Conservation (phyloP, 306 rosid species). For the Comarum palustre region DNA sequence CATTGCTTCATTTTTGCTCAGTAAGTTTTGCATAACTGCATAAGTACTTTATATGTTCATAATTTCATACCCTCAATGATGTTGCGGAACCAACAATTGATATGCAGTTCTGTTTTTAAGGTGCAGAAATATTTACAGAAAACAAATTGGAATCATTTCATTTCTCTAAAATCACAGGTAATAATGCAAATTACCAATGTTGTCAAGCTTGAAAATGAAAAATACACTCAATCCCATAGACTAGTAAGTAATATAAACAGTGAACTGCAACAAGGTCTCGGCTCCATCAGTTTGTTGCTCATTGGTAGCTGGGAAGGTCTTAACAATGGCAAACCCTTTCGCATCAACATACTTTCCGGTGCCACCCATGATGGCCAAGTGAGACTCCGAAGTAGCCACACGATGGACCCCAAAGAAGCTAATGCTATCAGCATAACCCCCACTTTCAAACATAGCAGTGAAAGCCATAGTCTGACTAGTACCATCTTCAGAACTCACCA, state of each 20-base stretch:
- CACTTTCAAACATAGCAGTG: conserved; percentile 64
- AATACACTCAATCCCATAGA: background rate
- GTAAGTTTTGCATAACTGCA: too few species aligned
- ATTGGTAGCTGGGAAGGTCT: conserved; percentile 43
- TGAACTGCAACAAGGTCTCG: conserved; percentile 56
- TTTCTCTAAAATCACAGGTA: background rate
- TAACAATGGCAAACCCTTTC: conserved; percentile 49
- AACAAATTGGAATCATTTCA: background rate
- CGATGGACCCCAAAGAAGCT: conserved; percentile 75
- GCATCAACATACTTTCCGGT: conserved; percentile 73
- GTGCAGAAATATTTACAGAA: background rate
- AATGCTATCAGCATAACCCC: conserved; percentile 54
- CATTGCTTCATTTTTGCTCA: too few species aligned
- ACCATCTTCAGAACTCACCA: conserved; percentile 71
- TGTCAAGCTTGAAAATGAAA: background rate
- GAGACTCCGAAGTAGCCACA: conserved; percentile 63
- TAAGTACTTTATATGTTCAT: background rate
- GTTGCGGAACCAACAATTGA: background rate
- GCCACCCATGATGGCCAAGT: conserved; percentile 78
- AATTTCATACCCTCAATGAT: background rate
- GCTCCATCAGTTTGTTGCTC: conserved; percentile 57
- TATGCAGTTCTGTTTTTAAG: background rate
- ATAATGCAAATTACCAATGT: background rate
- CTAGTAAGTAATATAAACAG: conserved; percentile 42
- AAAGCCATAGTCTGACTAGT: conserved; percentile 71